phyloP scores from a whole-genome alignment of 2,329 filamentous ascomycete genomes.

The Cytospora paraplurivora region DNA sequence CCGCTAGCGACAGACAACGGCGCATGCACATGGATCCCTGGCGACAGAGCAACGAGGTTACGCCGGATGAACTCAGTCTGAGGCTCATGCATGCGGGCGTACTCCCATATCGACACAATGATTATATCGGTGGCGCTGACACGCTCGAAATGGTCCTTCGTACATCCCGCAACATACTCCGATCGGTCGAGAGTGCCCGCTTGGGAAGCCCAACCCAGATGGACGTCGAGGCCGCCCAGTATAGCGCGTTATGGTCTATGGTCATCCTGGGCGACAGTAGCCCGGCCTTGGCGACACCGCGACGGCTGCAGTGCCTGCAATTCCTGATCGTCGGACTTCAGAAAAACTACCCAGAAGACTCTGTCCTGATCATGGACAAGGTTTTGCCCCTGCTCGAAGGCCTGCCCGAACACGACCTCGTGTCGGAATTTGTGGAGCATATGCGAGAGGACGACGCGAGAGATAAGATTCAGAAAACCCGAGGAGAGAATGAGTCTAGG shows the following conservation, averaged over 20 bases:
- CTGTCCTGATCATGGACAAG: conserved; percentile 9
- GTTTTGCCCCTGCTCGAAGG: conserved; percentile 4
- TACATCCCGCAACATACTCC: conserved; percentile 66
- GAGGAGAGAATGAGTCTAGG: not conserved
- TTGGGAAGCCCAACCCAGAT: not conserved
- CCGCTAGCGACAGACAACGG: conserved; percentile 31
- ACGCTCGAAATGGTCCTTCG: conserved; percentile 60
- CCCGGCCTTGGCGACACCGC: not conserved
- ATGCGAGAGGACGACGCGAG: not conserved
- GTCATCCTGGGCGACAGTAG: conserved; percentile 24
- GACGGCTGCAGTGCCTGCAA: conserved; percentile 18
- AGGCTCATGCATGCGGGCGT: conserved; percentile 13
- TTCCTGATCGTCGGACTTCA: conserved; percentile 25
- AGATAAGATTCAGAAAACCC: not conserved
- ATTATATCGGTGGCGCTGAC: conserved; percentile 53
- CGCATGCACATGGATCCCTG: conserved; percentile 60
- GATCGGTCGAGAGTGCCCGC: conserved; percentile 52
- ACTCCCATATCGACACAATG: conserved; percentile 3
- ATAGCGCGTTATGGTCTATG: conserved; percentile 28
- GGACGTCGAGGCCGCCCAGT: conserved; percentile 28
- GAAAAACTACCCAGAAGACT: conserved; percentile 28
- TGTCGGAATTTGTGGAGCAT: not conserved
- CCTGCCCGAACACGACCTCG: not conserved
- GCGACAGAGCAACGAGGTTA: conserved; percentile 23
- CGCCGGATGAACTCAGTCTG: conserved; percentile 8